Base-by-base conservation (phyloP, 345 rosid species). In the Eucalyptus urophylla region DNA sequence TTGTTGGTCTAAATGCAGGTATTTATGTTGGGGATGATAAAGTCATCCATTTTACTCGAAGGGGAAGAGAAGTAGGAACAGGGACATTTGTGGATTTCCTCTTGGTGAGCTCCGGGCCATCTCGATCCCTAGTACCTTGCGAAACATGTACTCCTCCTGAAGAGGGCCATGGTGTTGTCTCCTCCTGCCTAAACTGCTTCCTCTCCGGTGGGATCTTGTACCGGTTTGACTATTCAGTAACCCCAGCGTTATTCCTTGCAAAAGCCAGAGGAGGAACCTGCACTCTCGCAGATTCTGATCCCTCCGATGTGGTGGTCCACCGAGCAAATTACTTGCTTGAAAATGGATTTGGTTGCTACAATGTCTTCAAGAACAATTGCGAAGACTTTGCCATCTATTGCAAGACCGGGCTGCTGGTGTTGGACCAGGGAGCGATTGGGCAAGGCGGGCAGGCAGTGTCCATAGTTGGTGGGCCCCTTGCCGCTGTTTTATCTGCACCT, bases 41-140 rank as follows among this genome's bases (percentile, higher is more conserved):
- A 83, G 99, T 97, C 54, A 86, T 97, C 91, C 99, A 97, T 92
- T 97, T 97, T 90, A 97, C 99, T 2, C 93, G 99, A 90, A 93
- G 92, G 11, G 99, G 99, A 87, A 94, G 96, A 93, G 99, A 98
- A 92, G 97, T 97, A 15, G 99, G 95, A 89, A 96, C 99, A 3
- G 99, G 99, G 22, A 97, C 96, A 2, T 93, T 93, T 44, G 89
- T 98, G 60, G 99, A 98, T 91, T 43, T 94, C 80, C 91, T 98
- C 25, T 90, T 98, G 72, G 93, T 92, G 37, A 98, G 99, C 92
- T 97, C 99, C n/a, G 95, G 92, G 56, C 97, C 99, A 24, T 88
- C 96, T 15, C 93, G 88, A 67, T 31, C 88, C 89, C 93, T 87
- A 45, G 91, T 90, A 13, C 95, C 94, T 22, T 98, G 99, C 87